Conservation (phyloP, 1,284 basidiomycete species). For the Anthracocystis panici-leucophaei region DNA sequence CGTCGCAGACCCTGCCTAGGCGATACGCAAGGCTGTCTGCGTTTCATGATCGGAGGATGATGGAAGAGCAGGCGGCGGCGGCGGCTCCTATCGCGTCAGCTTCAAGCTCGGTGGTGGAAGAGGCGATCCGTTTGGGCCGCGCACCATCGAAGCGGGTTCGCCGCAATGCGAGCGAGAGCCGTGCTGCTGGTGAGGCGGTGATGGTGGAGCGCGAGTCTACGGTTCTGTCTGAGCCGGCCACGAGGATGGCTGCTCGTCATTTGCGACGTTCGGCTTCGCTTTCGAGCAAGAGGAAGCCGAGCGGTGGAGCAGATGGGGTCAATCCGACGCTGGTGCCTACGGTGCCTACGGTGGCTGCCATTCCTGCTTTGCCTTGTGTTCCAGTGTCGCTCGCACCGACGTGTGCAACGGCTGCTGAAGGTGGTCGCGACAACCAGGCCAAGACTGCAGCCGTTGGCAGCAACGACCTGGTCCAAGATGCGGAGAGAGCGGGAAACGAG, state of each 20-base stretch:
- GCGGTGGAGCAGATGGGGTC: not conserved
- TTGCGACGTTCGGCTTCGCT: constrained; percentile 16
- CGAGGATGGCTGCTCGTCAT: constrained; percentile 1
- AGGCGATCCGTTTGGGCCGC: constrained; percentile 43
- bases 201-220: constrained; percentile 18
- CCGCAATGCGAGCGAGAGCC: constrained; percentile 29
- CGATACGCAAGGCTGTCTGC: constrained; percentile 35
- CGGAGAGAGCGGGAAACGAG: constrained; percentile 1
- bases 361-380: not conserved
- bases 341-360: no score
- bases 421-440: not conserved
- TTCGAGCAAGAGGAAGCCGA: constrained; percentile 14
- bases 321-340: constrained; percentile 21
- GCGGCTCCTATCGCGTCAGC: not conserved
- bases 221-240: not conserved
- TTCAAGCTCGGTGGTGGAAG: constrained; percentile 17
- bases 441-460: not conserved
- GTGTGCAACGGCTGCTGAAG: not conserved
- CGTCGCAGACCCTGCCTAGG: not conserved
- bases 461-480: not conserved
- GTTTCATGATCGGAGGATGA: constrained; percentile 36
- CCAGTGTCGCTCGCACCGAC: not conserved
- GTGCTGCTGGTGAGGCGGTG: constrained; percentile 32
- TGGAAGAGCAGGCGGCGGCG: not conserved
- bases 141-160: constrained; percentile 50